Evolutionary conservation across 768 basidiomycete species (phyloP).

Genomic region (Suillus alpinus): DNA sequence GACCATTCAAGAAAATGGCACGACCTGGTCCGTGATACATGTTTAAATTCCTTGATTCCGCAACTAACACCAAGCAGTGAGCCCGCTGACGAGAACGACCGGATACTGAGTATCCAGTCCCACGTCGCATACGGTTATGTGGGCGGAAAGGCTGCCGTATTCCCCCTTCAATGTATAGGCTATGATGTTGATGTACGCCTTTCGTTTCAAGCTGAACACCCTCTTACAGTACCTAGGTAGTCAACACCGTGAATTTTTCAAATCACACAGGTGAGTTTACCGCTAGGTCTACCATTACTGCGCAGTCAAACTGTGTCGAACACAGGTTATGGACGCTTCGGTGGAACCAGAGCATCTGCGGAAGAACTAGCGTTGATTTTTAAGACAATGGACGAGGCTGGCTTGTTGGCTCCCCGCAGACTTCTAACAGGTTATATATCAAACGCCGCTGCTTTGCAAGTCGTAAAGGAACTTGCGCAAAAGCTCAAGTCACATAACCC

Average conservation of each 20-base stretch:
- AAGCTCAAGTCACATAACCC: constrained; percentile 59
- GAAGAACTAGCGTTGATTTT: constrained; percentile 78
- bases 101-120: constrained; percentile 88
- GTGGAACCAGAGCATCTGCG: constrained; percentile 76
- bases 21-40: background rate
- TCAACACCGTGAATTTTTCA: constrained; percentile 92
- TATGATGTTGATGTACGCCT: constrained; percentile 89
- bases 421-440: constrained; percentile 93
- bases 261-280: constrained; percentile 78
- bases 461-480: constrained; percentile 59
- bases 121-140: constrained; percentile 95
- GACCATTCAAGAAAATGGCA: background rate
- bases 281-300: background rate
- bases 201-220: background rate
- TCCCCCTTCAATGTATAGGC: constrained; percentile 80
- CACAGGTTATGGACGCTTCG: constrained; percentile 77
- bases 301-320: background rate
- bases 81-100: constrained; percentile 27
- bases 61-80: background rate
- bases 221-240: constrained; percentile 44
- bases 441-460: constrained; percentile 70
- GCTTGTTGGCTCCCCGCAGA: constrained; percentile 66
- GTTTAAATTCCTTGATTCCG: background rate
- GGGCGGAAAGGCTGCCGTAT: constrained; percentile 78
- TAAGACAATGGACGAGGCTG: constrained; percentile 67